phyloP scores from a whole-genome alignment of 352 stramenopile species.

The Ophiocytium majus region DNA sequence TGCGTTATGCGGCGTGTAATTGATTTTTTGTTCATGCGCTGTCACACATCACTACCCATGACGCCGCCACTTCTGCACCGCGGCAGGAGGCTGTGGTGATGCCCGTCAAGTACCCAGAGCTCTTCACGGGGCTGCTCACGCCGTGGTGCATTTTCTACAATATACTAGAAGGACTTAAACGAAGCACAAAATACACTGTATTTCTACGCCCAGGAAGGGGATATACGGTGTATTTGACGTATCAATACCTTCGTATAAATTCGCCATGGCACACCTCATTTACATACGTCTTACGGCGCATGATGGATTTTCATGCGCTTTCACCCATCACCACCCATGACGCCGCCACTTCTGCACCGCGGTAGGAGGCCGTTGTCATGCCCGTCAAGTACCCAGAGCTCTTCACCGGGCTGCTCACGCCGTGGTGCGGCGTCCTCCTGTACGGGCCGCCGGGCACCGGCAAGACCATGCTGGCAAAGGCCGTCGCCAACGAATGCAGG shows the following conservation, averaged over 20 bases:
- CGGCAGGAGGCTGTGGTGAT: constrained; percentile 24
- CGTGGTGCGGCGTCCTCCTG: constrained; percentile 23
- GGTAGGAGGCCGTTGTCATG: constrained; percentile 23
- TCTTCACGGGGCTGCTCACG: constrained; percentile 19
- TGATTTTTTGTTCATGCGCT: neutral
- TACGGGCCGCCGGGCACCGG: constrained; percentile 21
- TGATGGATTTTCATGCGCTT: neutral
- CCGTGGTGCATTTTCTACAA: too few relatives aligned
- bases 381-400: constrained; percentile 28
- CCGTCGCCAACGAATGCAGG: constrained; percentile 24
- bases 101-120: constrained; percentile 27
- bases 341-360: neutral
- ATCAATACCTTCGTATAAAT: too few relatives aligned
- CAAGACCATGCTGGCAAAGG: constrained; percentile 26
- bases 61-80: neutral
- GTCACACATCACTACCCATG: too few relatives aligned
- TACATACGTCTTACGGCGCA: too few relatives aligned
- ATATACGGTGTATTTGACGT: too few relatives aligned
- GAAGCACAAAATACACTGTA: too few relatives aligned
- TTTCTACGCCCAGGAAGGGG: too few relatives aligned
- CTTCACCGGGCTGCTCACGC: constrained; percentile 17
- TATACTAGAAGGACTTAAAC: too few relatives aligned
- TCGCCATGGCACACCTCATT: too few relatives aligned
- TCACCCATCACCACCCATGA: too few relatives aligned
- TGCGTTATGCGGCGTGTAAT: too few relatives aligned